phyloP scores from a whole-genome alignment of 2,329 filamentous ascomycete genomes.

The Tolypocladium capitatum region DNA sequence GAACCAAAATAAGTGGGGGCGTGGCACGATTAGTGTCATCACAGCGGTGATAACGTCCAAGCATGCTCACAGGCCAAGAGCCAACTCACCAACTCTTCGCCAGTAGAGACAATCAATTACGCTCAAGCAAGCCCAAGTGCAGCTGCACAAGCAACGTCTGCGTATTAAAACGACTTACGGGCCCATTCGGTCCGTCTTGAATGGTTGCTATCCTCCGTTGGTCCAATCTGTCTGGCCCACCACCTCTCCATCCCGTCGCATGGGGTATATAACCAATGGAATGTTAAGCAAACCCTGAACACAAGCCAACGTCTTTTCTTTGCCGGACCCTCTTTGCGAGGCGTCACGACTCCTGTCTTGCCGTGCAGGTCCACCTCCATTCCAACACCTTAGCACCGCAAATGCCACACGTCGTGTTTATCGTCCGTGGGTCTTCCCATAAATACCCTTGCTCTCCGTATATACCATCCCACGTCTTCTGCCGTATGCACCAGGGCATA shows the following conservation, averaged over 20 bases:
- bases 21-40: too few relatives aligned
- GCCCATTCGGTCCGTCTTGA: not conserved
- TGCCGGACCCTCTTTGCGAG: not conserved
- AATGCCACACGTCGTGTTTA: not conserved
- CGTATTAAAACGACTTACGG: too few relatives aligned
- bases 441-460: not conserved
- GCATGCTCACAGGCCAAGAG: too few relatives aligned
- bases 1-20: too few relatives aligned
- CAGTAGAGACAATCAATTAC: too few relatives aligned
- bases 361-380: conserved; percentile 16
- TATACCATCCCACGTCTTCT: not conserved
- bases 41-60: too few relatives aligned
- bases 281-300: not conserved
- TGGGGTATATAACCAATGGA: conserved; percentile 2
- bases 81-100: too few relatives aligned
- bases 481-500: not conserved
- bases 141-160: too few relatives aligned
- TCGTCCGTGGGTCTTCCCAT: not conserved
- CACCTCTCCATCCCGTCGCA: not conserved
- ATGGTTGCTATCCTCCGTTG: not conserved
- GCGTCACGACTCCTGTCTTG: conserved; percentile 12
- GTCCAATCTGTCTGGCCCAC: not conserved
- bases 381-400: conserved; percentile 7
- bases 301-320: not conserved
- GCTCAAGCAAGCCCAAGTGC: too few relatives aligned